Conservation (phyloP, 2,329 filamentous ascomycete genomes). For the Triangularia setosa region DNA sequence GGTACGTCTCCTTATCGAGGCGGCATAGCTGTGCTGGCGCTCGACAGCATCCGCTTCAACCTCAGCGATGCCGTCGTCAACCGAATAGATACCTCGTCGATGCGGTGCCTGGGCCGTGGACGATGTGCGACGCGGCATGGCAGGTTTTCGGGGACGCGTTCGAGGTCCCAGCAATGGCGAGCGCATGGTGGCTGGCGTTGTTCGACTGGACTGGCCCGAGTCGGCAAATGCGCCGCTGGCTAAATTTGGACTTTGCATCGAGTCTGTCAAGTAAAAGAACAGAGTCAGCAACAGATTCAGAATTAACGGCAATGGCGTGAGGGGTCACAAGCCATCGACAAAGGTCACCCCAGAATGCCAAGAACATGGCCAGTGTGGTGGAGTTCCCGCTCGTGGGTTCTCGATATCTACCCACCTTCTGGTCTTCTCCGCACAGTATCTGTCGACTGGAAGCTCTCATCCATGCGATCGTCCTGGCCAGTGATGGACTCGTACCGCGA, state of each 20-base stretch:
- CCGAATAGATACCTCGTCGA: constrained; percentile 82
- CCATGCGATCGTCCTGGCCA: constrained; percentile 41
- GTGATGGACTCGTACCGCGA: constrained; percentile 34
- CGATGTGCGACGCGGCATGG: constrained; percentile 68
- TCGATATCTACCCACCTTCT: constrained; percentile 47
- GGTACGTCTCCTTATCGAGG: constrained; percentile 38
- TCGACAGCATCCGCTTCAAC: constrained; percentile 64
- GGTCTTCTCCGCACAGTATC: constrained; percentile 57
- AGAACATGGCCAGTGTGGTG: neutral
- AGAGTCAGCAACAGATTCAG: constrained; percentile 9
- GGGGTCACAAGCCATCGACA: constrained; percentile 3
- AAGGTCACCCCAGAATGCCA: constrained; percentile 3
- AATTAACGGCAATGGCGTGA: neutral
- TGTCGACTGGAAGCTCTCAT: constrained; percentile 55
- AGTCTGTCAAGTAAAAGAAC: constrained; percentile 3
- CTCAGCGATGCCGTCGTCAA: constrained; percentile 81
- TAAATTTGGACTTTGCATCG: constrained; percentile 21
- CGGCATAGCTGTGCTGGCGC: constrained; percentile 41
- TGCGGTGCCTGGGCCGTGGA: constrained; percentile 69
- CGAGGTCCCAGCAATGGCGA: constrained; percentile 45
- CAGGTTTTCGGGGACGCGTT: constrained; percentile 64
- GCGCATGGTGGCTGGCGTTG: constrained; percentile 32
- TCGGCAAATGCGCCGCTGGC: constrained; percentile 26
- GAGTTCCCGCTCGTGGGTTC: constrained; percentile 2
- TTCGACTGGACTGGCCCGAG: constrained; percentile 27